Evolutionary conservation across 768 basidiomycete genomes (phyloP).

Genomic region (Serendipita indica): DNA sequence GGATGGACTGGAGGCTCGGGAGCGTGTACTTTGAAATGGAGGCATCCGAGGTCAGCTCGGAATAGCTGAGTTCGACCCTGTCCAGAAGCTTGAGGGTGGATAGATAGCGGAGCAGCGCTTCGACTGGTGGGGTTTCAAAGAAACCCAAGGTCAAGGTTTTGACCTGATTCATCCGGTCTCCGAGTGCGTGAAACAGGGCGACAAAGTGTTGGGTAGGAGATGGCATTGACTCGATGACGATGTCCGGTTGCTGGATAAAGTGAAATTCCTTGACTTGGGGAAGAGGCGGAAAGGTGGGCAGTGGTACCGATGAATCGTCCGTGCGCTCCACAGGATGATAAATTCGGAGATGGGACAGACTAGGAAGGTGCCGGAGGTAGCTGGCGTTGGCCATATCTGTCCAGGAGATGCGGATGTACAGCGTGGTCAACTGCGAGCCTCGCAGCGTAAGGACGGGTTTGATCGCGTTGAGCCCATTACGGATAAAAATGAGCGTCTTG

Average conservation of each 20-base stretch:
- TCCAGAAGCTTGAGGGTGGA: neutral
- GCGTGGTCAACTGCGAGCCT: neutral
- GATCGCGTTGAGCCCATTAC: neutral
- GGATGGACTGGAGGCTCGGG: neutral
- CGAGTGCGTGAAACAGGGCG: neutral
- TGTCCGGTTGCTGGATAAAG: constrained; percentile 1
- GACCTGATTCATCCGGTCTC: neutral
- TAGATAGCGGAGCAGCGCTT: neutral
- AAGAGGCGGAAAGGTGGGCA: neutral
- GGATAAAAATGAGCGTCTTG: neutral
- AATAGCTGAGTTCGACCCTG: neutral
- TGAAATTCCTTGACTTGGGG: neutral
- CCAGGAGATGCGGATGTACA: neutral
- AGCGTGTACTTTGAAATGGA: neutral
- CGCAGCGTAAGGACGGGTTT: neutral
- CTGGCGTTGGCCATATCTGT: neutral
- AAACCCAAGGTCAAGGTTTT: neutral
- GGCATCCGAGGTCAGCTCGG: neutral
- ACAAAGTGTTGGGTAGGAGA: neutral
- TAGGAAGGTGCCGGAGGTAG: neutral
- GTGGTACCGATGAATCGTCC: neutral
- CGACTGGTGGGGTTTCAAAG: neutral
- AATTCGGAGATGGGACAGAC: neutral
- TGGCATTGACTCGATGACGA: neutral
- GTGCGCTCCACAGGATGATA: neutral